Percentiles rank a stretch among this genome's conserved stretches.
Evolutionary conservation across 371 early-diverging fungal species (phyloP).

Genomic region (Mucor piriformis): DNA sequence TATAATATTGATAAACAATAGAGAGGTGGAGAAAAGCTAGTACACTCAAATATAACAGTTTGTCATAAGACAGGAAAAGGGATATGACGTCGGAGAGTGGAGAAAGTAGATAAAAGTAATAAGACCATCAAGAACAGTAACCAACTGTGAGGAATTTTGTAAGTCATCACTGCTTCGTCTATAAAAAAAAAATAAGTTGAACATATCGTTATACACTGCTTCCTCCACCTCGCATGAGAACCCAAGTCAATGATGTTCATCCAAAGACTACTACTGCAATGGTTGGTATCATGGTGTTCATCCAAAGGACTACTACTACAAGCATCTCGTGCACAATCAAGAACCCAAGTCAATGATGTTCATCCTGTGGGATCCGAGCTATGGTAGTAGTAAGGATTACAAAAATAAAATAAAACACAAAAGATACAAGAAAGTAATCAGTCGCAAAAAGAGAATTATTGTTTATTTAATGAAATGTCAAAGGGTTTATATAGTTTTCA

Average conservation of each 20-base stretch:
- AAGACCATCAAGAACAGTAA: conserved; percentile 13
- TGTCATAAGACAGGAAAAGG: conserved; percentile 7
- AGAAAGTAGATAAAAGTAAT: conserved; percentile 11
- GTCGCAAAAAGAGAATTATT: too few relatives aligned
- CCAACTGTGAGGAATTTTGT: conserved; percentile 7
- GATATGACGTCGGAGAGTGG: conserved; percentile 10
- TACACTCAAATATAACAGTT: conserved; percentile 12
- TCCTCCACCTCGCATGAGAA: conserved; percentile 12
- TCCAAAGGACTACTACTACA: conserved; percentile 12
- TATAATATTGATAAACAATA: conserved; percentile 3
- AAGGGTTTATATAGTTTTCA: too few relatives aligned
- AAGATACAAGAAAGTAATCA: too few relatives aligned
- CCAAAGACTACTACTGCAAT: conserved; percentile 9
- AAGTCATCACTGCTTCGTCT: conserved; percentile 4
- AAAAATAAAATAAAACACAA: too few relatives aligned
- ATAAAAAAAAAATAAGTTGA: conserved; percentile 6
- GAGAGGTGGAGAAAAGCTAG: conserved; percentile 13
- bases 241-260: conserved; percentile 9
- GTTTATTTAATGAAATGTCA: too few relatives aligned
- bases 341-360: too few relatives aligned
- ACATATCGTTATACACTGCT: conserved; percentile 11
- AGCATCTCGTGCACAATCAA: conserved; percentile 2
- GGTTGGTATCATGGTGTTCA: conserved; percentile 10
- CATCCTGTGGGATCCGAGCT: too few relatives aligned
- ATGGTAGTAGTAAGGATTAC: too few relatives aligned